Conservation (phyloP, 2,329 filamentous ascomycete species). For the Exophiala oligosperma region DNA sequence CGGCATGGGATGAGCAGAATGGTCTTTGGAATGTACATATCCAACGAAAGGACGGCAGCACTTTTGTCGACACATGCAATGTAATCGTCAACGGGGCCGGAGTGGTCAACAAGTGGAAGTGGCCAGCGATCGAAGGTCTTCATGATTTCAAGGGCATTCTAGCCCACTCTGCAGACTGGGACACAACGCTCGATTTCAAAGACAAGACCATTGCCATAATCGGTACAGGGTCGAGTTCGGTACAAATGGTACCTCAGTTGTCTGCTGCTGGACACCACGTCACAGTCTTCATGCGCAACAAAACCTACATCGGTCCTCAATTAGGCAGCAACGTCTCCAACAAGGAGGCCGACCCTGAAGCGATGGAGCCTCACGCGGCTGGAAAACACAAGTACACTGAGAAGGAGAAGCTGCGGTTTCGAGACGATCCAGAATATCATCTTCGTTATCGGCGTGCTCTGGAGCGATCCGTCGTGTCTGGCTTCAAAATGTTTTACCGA, state of each 20-base stretch:
- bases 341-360: slow-evolving; percentile 27
- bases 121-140: slow-evolving; percentile 41
- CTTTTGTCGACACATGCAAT: slow-evolving; percentile 21
- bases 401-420: slow-evolving; percentile 24
- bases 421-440: slow-evolving; percentile 19
- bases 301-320: slow-evolving; percentile 34
- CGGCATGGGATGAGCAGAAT: slow-evolving; percentile 13
- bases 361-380: slow-evolving; percentile 20
- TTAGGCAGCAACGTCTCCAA: slow-evolving; percentile 16
- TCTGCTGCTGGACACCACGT: slow-evolving; percentile 33
- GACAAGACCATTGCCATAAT: slow-evolving; percentile 24
- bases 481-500: slow-evolving; percentile 20
- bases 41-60: slow-evolving; percentile 20
- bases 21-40: slow-evolving; percentile 15
- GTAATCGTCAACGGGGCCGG: slow-evolving; percentile 24
- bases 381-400: slow-evolving; percentile 23
- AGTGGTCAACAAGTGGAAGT: slow-evolving; percentile 34
- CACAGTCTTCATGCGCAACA: slow-evolving; percentile 33
- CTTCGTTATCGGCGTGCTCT: slow-evolving; percentile 16
- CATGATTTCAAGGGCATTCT: slow-evolving; percentile 37
- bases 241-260: slow-evolving; percentile 37
- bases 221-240: slow-evolving; percentile 14
- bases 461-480: slow-evolving; percentile 14
- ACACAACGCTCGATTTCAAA: slow-evolving; percentile 31
- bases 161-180: slow-evolving; percentile 37